Conservation (phyloP, 2,329 filamentous ascomycete species). For the Alternaria triticina region DNA sequence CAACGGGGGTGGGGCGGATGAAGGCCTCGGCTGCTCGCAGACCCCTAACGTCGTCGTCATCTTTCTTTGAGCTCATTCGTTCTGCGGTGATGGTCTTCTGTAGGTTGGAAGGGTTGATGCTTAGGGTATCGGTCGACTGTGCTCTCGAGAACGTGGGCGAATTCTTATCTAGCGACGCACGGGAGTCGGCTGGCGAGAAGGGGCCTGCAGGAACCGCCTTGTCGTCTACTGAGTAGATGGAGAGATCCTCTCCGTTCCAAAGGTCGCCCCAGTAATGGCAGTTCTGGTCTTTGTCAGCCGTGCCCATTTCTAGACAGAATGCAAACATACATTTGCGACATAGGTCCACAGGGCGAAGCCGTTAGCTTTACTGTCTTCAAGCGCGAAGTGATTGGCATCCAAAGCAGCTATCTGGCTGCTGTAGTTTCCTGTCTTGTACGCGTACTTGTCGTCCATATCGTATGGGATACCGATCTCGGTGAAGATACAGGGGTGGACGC, state of each 20-base stretch:
- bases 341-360: slow-evolving; percentile 94
- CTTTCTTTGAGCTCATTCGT: slow-evolving; percentile 47
- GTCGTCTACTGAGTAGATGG: slow-evolving; percentile 87
- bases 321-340: slow-evolving; percentile 63
- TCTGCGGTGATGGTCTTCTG: slow-evolving; percentile 72
- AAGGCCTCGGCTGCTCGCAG: slow-evolving; percentile 93
- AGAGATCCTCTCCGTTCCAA: slow-evolving; percentile 98
- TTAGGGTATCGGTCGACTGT: slow-evolving; percentile 54
- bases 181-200: slow-evolving; percentile 60
- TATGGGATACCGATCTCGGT: slow-evolving; percentile 98
- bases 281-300: slow-evolving; percentile 62
- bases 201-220: slow-evolving; percentile 60
- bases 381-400: slow-evolving; percentile 93
- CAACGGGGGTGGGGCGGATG: slow-evolving; percentile 81
- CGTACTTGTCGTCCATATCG: slow-evolving; percentile 96
- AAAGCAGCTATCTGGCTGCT: slow-evolving; percentile 89
- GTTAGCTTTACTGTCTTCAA: slow-evolving; percentile 82
- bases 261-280: slow-evolving; percentile 87
- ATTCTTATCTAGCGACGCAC: slow-evolving; percentile 55
- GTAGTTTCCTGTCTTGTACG: slow-evolving; percentile 95
- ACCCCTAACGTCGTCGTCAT: slow-evolving; percentile 55
- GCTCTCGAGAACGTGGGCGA: slow-evolving; percentile 64
- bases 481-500: slow-evolving; percentile 85
- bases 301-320: background rate
- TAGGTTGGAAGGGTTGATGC: slow-evolving; percentile 76